phyloP scores from a whole-genome alignment of 179 eudicot species.

The Gypsophila paniculata region DNA sequence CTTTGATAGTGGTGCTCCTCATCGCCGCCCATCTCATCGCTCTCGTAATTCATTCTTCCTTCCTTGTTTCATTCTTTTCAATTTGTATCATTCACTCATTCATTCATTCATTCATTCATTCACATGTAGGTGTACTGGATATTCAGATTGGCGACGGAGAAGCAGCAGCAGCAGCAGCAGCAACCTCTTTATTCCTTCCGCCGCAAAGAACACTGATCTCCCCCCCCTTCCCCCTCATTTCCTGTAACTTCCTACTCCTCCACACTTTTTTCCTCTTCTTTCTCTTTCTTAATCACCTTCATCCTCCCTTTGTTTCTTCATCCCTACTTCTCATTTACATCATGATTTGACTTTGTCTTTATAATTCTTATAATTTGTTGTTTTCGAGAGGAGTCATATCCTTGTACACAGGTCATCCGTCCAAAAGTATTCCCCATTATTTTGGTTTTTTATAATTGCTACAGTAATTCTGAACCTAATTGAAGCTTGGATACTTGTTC shows the following conservation, averaged over 20 bases:
- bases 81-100: neutral
- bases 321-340: too few relatives aligned
- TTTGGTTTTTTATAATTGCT: neutral
- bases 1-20: slow-evolving; percentile 54
- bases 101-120: neutral
- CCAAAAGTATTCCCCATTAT: neutral
- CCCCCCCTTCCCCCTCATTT: neutral
- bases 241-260: slow-evolving; percentile 3
- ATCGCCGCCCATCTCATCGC: slow-evolving; percentile 69
- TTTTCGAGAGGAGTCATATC: neutral
- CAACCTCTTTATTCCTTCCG: slow-evolving; percentile 21
- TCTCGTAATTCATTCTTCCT: slow-evolving; percentile 31
- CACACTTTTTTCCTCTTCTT: neutral
- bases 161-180: slow-evolving; percentile 37
- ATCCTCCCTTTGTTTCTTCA: too few relatives aligned
- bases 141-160: slow-evolving; percentile 70
- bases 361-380: too few relatives aligned
- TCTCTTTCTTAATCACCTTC: neutral
- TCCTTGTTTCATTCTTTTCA: neutral
- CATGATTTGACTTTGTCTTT: too few relatives aligned
- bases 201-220: slow-evolving; percentile 36
- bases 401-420: neutral
- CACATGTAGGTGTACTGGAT: slow-evolving; percentile 60
- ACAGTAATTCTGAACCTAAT: too few relatives aligned
- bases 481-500: neutral